phyloP scores from a whole-genome alignment of 2,329 filamentous ascomycete genomes.

The Ceratocystis ficicola region DNA sequence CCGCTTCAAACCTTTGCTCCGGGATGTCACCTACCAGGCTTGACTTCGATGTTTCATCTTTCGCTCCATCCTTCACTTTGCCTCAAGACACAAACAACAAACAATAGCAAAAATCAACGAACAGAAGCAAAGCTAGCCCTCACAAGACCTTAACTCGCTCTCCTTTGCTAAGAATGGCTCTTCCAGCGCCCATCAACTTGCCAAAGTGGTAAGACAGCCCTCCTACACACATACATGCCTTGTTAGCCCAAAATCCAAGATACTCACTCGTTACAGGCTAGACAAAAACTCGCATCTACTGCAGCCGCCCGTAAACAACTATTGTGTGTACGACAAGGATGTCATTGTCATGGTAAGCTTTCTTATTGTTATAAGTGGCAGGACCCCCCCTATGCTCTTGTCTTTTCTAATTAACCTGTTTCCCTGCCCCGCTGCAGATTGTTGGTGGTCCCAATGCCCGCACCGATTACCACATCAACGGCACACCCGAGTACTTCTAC shows the following conservation, averaged over 20 bases:
- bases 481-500: slow-evolving; percentile 95
- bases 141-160: background rate
- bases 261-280: slow-evolving; percentile 47
- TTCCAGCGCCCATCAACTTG: slow-evolving; percentile 32
- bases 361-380: background rate
- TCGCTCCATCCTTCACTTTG: too few relatives aligned
- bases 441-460: slow-evolving; percentile 92
- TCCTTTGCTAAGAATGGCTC: slow-evolving; percentile 17
- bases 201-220: slow-evolving; percentile 32
- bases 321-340: slow-evolving; percentile 81
- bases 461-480: slow-evolving; percentile 97
- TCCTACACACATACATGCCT: background rate
- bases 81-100: too few relatives aligned
- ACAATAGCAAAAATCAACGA: background rate
- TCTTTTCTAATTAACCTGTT: slow-evolving; percentile 6
- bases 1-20: background rate
- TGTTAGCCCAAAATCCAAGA: background rate
- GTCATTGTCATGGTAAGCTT: slow-evolving; percentile 63
- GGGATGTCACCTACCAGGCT: background rate
- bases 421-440: slow-evolving; percentile 41
- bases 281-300: slow-evolving; percentile 83
- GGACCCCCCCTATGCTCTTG: background rate
- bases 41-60: too few relatives aligned
- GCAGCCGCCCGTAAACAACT: slow-evolving; percentile 91
- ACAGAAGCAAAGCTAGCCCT: background rate